Evolutionary conservation across 306 rosid genomes (phyloP), one percentile per base, ranked within the genome.

Genomic region (Abrus precatorius): DNA sequence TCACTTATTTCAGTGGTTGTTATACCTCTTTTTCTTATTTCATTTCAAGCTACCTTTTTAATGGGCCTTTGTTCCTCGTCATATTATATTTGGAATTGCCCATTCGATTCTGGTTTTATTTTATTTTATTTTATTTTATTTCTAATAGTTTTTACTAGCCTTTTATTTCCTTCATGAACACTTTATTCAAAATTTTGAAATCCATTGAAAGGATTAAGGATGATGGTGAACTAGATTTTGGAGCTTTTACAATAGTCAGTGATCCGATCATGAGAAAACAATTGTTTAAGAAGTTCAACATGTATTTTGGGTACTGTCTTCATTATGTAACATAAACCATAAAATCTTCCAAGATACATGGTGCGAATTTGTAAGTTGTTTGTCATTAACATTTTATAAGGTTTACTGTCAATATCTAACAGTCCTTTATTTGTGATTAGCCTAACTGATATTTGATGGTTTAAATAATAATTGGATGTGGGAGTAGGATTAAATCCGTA

Each of bases 111-210:
- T 28, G 13, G 43, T 62, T 70, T 54, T 5, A 49, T 45, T 28
- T 67, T 80, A 48, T 76, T 55, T 72, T n/a, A n/a, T 62, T 70
- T 54, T 5, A 49, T 45, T 28, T 76, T 47, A 73, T 74, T 74
- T 85, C 69, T 60, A 28, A 11, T 44, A 6, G 20, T 13, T 81
- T 60, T 59, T 33, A 43, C 48, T 41, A 32, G 33, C 66, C 2
- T 6, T 33, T 62, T 63, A 79, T 41, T 5, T 82, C 14, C 52
- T 63, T 70, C 43, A 55, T 69, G 52, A 20, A 28, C 7, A 53
- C 40, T 63, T 45, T 53, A 34, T 44, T 13, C n/a, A 76, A 47
- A 33, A 10, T 52, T 20, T 70, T 57, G 10, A n/a, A 10, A n/a
- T 29, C 28, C 27, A 56, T 68, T 4, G 0, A 75, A 49, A 13